Percentiles rank a stretch among this genome's conserved stretches.
phyloP scores from a whole-genome alignment of 1,139 yeast genomes.

The Geotrichum aggregatum region DNA sequence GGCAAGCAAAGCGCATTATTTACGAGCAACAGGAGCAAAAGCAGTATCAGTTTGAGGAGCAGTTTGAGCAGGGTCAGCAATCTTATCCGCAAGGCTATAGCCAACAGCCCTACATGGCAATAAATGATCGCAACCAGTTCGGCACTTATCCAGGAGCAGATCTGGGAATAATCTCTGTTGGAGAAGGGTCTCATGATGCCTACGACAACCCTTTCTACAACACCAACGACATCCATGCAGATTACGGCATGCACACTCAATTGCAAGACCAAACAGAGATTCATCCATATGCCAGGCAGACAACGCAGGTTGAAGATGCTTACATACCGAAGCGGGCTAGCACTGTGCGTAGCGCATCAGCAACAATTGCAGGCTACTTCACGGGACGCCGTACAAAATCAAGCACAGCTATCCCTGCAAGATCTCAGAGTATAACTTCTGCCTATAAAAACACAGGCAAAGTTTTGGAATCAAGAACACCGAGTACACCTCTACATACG shows the following conservation, averaged over 20 bases:
- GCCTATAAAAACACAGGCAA: background rate
- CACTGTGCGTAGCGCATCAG: slow-evolving; percentile 17
- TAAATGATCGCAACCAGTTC: background rate
- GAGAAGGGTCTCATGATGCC: slow-evolving; percentile 15
- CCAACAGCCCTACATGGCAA: slow-evolving; percentile 16
- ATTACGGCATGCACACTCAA: background rate
- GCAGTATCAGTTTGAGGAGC: slow-evolving; percentile 5
- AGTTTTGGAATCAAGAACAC: background rate
- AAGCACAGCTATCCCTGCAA: background rate
- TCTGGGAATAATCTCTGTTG: slow-evolving; percentile 13
- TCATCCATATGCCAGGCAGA: background rate
- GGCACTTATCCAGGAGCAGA: slow-evolving; percentile 8
- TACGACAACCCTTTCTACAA: slow-evolving; percentile 18
- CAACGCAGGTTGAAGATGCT: background rate
- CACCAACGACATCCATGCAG: slow-evolving; percentile 2
- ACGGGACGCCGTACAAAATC: slow-evolving; percentile 12
- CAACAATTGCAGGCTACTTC: slow-evolving; percentile 12
- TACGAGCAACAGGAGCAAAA: slow-evolving; percentile 24
- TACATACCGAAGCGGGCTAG: slow-evolving; percentile 7
- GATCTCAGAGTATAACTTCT: background rate
- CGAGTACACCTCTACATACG: background rate
- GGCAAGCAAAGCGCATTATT: slow-evolving; percentile 33
- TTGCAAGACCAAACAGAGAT: background rate
- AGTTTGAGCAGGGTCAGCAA: slow-evolving; percentile 9
- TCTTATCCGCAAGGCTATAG: background rate